These are phyloP conservation scores for Geotrichum restrictum DNA, from an alignment of 1,139 yeast species.

Conservation along the genomic window DNA sequence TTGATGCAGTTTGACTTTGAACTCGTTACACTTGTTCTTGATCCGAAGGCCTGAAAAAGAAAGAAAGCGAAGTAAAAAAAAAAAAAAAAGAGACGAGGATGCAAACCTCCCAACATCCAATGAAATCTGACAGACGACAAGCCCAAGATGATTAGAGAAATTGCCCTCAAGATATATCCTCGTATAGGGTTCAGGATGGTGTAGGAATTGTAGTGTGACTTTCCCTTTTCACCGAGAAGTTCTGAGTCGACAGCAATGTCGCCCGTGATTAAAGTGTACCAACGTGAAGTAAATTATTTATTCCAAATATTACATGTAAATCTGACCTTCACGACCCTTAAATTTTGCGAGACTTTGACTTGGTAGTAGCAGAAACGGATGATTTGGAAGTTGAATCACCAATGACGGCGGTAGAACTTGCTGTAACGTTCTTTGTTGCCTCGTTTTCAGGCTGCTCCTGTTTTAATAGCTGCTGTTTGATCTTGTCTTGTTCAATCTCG, in stretches of 20 bases:
- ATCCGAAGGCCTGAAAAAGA: background rate
- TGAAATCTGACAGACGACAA: background rate
- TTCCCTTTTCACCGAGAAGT: too few relatives aligned
- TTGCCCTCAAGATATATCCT: too few relatives aligned
- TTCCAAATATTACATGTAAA: background rate
- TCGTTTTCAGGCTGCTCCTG: slow-evolving; percentile 9
- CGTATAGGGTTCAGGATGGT: too few relatives aligned
- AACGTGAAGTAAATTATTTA: background rate
- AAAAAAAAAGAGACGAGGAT: background rate
- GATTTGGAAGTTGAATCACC: background rate
- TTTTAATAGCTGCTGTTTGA: slow-evolving; percentile 25
- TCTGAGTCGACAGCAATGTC: too few relatives aligned
- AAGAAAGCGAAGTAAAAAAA: too few relatives aligned
- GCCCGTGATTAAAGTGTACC: too few relatives aligned
- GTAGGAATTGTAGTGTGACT: too few relatives aligned
- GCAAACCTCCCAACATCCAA: slow-evolving; percentile 1
- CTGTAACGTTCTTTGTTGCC: background rate
- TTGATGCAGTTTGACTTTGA: background rate
- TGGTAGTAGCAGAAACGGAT: background rate
- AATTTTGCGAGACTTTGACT: slow-evolving; percentile 11
- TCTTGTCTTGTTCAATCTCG: slow-evolving; percentile 58
- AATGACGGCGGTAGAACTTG: background rate
- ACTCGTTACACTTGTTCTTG: background rate
- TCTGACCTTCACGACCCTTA: background rate
- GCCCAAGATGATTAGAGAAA: too few relatives aligned